These are phyloP conservation scores for Haberlea rhodopensis DNA, from an alignment of 257 asterid genomes.

Conservation along the genomic window DNA sequence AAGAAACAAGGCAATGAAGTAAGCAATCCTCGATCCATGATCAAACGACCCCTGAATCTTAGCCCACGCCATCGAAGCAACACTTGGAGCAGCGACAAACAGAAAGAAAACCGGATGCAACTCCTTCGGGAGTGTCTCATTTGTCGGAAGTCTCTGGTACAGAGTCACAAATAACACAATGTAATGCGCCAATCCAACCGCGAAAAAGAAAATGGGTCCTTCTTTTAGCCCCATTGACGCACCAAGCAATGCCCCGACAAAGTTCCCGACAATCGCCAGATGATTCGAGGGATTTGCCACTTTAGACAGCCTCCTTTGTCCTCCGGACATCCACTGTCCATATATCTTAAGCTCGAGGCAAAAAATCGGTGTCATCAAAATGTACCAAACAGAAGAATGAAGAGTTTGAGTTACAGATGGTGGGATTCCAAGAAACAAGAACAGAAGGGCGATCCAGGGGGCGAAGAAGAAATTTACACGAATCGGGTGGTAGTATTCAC, in stretches of 20 bases:
- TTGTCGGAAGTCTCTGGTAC: conserved; percentile 90
- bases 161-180: conserved; percentile 76
- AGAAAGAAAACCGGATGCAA: conserved; percentile 94
- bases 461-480: conserved; percentile 95
- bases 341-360: conserved; percentile 74
- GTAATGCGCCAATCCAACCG: conserved; percentile 92
- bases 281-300: conserved; percentile 94
- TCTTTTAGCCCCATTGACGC: conserved; percentile 85
- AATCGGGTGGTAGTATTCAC: conserved; percentile 87
- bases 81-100: conserved; percentile 89
- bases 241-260: conserved; percentile 87
- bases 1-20: conserved; percentile 85
- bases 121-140: conserved; percentile 83
- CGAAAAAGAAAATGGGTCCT: conserved; percentile 86
- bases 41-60: conserved; percentile 72
- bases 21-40: conserved; percentile 59
- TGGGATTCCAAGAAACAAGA: conserved; percentile 65
- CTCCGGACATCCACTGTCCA: conserved; percentile 98
- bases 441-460: conserved; percentile 72
- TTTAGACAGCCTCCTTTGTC: conserved; percentile 75
- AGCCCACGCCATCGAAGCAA: conserved; percentile 96
- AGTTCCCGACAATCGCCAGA: conserved; percentile 72
- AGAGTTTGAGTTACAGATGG: conserved; percentile 39
- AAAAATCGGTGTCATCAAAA: conserved; percentile 70
- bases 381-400: conserved; percentile 55